These are phyloP conservation scores for Leishmania major DNA, from an alignment of 208 protist genomes.

Conservation along the genomic window DNA sequence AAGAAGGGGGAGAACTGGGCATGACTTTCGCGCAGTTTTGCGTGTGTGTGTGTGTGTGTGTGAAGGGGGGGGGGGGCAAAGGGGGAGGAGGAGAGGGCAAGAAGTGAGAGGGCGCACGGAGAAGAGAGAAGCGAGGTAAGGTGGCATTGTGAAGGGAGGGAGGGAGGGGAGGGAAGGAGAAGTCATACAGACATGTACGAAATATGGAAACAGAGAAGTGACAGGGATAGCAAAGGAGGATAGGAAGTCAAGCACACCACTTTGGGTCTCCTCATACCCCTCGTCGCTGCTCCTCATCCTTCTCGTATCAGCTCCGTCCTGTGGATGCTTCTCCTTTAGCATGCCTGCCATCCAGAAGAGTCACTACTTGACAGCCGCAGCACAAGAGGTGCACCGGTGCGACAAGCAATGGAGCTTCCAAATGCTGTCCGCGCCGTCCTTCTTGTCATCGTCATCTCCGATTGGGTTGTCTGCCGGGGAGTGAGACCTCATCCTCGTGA, in stretches of 20 bases:
- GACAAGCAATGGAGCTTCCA: neutral
- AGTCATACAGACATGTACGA: neutral
- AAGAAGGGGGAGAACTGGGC: neutral
- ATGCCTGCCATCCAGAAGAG: neutral
- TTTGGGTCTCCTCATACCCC: neutral
- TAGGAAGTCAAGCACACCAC: neutral
- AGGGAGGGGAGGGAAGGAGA: neutral
- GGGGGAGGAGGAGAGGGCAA: neutral
- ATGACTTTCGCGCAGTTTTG: neutral
- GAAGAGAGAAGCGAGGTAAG: neutral
- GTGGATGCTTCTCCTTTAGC: neutral
- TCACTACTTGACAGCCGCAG: neutral
- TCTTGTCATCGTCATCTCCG: neutral
- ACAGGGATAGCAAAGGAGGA: neutral
- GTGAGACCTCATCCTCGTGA: neutral
- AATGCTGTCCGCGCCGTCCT: neutral
- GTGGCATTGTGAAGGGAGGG: neutral
- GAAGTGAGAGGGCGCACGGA: neutral
- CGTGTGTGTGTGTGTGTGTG: neutral
- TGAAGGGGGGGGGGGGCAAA: neutral
- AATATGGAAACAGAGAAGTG: neutral
- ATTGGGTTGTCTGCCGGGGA: neutral
- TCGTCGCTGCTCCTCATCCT: neutral
- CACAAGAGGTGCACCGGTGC: neutral
- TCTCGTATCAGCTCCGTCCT: neutral